Percentiles rank a stretch among this genome's conserved stretches.
Evolutionary conservation across 495 filamentous ascomycete genomes (phyloP).

Genomic region (Hapsidospora chrysogenum): DNA sequence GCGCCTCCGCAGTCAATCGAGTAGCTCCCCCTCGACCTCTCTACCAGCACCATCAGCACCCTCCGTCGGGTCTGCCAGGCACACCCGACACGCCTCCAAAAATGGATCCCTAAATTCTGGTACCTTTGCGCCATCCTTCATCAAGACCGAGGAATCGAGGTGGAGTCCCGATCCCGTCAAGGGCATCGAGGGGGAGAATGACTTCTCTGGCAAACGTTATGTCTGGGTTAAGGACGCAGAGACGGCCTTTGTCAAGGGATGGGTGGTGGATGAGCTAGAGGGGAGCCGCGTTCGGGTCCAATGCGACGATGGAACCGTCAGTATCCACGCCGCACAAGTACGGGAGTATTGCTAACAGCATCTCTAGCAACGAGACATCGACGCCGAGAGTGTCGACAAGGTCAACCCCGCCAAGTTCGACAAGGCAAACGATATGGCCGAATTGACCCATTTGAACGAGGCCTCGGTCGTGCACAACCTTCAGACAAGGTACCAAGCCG

Average conservation of each 20-base stretch:
- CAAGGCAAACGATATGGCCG: conserved; percentile 98
- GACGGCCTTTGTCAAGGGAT: conserved; percentile 78
- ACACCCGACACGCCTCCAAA: conserved; percentile 47
- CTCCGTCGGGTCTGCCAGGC: conserved; percentile 15
- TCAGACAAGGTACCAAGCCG: conserved; percentile 80
- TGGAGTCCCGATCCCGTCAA: conserved; percentile 49
- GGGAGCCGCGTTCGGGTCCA: conserved; percentile 60
- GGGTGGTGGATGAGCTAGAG: conserved; percentile 68
- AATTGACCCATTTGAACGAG: conserved; percentile 94
- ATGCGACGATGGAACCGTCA: conserved; percentile 84
- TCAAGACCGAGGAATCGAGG: conserved; percentile 64
- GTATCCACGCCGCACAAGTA: conserved; percentile 6
- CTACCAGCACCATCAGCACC: conserved; percentile 15
- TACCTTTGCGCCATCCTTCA: conserved; percentile 92
- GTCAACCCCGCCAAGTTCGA: conserved; percentile 99
- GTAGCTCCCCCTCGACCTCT: conserved; percentile 11
- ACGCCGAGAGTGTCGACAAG: conserved; percentile 79
- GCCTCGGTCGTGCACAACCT: conserved; percentile 96
- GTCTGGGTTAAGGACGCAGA: conserved; percentile 86
- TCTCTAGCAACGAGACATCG: conserved; percentile 65
- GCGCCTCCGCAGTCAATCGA: conserved; percentile 26
- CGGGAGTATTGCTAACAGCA: conserved; percentile 6
- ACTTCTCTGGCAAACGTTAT: conserved; percentile 98
- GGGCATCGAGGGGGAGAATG: conserved; percentile 83
- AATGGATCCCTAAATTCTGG: conserved; percentile 33